phyloP scores from a whole-genome alignment of 345 rosid species.

The Brassica nigra region DNA sequence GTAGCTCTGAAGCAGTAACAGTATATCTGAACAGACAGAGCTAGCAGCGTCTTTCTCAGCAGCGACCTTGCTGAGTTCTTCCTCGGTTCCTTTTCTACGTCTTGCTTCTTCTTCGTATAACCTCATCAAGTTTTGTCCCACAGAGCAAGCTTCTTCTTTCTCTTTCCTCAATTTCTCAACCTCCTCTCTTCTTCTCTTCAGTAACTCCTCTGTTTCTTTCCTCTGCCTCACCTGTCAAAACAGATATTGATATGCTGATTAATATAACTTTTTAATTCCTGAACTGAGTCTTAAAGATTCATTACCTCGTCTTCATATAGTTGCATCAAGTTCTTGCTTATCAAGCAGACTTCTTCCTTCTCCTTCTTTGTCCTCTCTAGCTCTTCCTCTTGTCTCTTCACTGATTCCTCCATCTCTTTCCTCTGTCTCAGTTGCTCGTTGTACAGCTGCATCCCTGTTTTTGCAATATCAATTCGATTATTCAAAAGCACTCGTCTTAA shows the following conservation, averaged over 20 bases:
- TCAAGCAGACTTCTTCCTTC: conserved; percentile 40
- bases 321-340: conserved; percentile 46
- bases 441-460: conserved; percentile 39
- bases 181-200: conserved; percentile 40
- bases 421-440: conserved; percentile 43
- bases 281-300: background rate
- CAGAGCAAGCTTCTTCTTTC: conserved; percentile 50
- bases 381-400: conserved; percentile 41
- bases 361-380: conserved; percentile 39
- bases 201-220: conserved; percentile 43
- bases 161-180: conserved; percentile 41
- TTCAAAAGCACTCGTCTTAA: background rate
- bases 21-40: conserved; percentile 43
- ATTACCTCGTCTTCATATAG: conserved; percentile 43
- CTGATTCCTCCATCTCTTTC: conserved; percentile 44
- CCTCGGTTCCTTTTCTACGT: conserved; percentile 36
- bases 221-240: conserved; percentile 36
- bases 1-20: conserved; percentile 40
- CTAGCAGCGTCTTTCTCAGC: conserved; percentile 42
- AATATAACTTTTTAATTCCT: background rate
- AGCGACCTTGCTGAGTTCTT: conserved; percentile 36
- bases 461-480: background rate
- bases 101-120: conserved; percentile 43
- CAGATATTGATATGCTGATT: background rate
- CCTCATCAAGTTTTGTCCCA: conserved; percentile 39